Base-by-base conservation (phyloP, 2,329 filamentous ascomycete genomes). In the Dactylellina cionopaga region DNA sequence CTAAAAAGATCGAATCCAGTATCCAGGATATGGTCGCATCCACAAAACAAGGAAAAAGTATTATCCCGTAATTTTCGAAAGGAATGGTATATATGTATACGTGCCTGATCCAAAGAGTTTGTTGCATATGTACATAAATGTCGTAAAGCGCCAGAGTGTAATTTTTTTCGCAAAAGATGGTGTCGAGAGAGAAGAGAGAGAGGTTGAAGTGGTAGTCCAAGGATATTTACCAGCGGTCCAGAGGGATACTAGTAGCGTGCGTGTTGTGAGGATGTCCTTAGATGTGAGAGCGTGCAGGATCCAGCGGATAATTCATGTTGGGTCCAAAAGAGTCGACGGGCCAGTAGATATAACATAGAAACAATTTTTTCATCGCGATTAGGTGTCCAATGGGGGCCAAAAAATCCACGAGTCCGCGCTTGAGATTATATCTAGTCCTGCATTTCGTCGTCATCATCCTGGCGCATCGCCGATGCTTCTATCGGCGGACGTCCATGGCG, bases 401-500 rank as follows among this genome's bases (percentile, higher is more conserved):
- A 17, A 27, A 9, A 24, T 27, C 37, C 19, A 52, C 22, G 35
- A 51, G 24, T 35, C 43, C 46, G 51, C 22, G n/a, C n/a, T n/a
- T n/a, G n/a, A n/a, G n/a, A n/a, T n/a, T n/a, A n/a, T n/a, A n/a
- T 41, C 66, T 71, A 71, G 35, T 59, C 59, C 44, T 71, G 37
- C 66, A 71, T 71, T 56, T 71, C 66, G 17, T 71, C 66, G 46
- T 71, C 66, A 15, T 64, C 59, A 15, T 71, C 51, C 39, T 49
- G 58, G n/a, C 47, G 60, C 51, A 65, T 58, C 24, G 49, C 31
- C 10, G 65, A 56, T n/a, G 55, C 65, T 25, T 70, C 65, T 56
- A 70, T 70, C 25, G 51, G 58, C 22, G 46, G 19, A 9, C 59
- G 66, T 47, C 49, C 43, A 27, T 71, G 66, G 22, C 58, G 58